Evolutionary conservation across 73 alveolate species (phyloP), one percentile per base, ranked within the genome.

Genomic region (Durusdinium trenchii): DNA sequence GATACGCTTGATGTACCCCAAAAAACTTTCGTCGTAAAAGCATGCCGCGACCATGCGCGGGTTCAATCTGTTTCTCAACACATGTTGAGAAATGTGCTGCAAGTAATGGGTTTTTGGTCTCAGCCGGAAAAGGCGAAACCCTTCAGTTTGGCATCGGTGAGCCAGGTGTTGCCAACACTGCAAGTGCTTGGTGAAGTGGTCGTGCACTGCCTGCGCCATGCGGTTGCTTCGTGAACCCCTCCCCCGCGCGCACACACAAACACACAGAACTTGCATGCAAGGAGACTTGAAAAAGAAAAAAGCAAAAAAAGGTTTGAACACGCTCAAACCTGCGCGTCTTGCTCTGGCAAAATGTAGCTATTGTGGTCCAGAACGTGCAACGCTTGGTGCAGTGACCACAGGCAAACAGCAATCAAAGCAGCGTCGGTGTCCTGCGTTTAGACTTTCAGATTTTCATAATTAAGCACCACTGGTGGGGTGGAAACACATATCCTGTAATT

Each of bases 151-250:
- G 35, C 94, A 83, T 20, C 6, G 10, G 9, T 9, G 1, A 6
- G 94, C 94, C 28, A 83, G 32, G 75, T 38, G 52, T n/a, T 83
- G 94, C 94, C 94, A 83, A 32, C 73, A 52, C 52, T 50, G 94
- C 94, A 83, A 36, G 62, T 78, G 89, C 38, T 7, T 9, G 45
- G 42, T 9, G 62, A 78, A 7, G 32, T 43, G 43, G 26, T 32
- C 40, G 89, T 78, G 38, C 57, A 78, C 36, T 18, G 57, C 89
- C 89, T 78, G 89, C 89, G 3, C 36, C 62, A 54, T 57, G 38
- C 4, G 9, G 82, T 9, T 69, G n/a, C n/a, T n/a, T n/a, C n/a
- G n/a, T n/a, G n/a, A n/a, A 32, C 57, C 57, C n/a, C n/a, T n/a
- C n/a, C n/a, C n/a, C n/a, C n/a, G n/a, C n/a, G n/a, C n/a, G n/a